Evolutionary conservation across 345 rosid genomes (phyloP), one percentile per base, ranked within the genome.

Genomic region (Rhizophora mangle): DNA sequence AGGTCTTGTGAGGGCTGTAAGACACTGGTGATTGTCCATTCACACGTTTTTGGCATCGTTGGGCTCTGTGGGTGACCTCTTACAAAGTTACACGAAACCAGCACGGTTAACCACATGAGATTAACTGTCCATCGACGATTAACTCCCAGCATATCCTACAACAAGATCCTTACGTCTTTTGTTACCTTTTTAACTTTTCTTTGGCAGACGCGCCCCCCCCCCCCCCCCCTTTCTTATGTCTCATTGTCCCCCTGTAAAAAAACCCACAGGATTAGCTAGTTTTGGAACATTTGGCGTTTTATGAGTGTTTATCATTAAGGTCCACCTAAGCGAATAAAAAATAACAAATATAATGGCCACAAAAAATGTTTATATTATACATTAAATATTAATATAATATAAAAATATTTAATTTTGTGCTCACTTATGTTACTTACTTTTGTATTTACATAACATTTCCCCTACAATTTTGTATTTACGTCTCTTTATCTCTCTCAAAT

Each of bases 61-160:
- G 1, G 37, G 37, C 8, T 34, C 37, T 34, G 37, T 7, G 1
- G 9, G 37, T 7, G 37, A 7, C 9, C 37, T 6, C 1, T 34
- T 34, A 39, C 46, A 39, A 39, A 11, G 15, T 43, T 11, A 43
- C 60, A 2, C 22, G 29, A 55, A 15, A 6, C 26, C 26, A 22
- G 4, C 60, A 29, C 16, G 18, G 20, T 52, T 51, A 57, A 27
- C 68, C 43, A 47, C 65, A 54, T 51, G 4, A 63, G 31, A 63
- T 69, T 72, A 67, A 78, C 78, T 20, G 66, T 57, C 51, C 60
- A 27, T 59, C 68, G 80, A 72, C 82, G 69, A 67, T 26, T 69
- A 75, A 63, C 82, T 60, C 1, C 69, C 79, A 29, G 24, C 70
- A 16, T 68, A 62, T 52, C 47, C 67, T 30, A 5, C 58, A 39